These are phyloP conservation scores for Penicillium canescens DNA, from an alignment of 495 filamentous ascomycete genomes.

Conservation along the genomic window DNA sequence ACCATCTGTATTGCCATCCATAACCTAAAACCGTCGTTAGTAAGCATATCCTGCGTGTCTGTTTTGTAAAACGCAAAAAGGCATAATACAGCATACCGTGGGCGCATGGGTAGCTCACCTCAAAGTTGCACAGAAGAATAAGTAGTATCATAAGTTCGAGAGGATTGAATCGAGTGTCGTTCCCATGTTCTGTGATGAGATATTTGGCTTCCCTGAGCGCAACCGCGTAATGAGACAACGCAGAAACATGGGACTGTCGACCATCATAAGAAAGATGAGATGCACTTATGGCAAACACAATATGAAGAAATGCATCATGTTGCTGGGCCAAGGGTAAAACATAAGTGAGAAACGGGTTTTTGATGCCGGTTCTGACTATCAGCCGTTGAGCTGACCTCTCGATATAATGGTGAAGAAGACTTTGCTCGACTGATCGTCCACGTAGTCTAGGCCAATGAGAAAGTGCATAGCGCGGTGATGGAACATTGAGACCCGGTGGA, in stretches of 20 bases:
- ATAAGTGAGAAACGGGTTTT: background rate
- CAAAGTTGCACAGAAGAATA: background rate
- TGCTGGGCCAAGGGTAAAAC: background rate
- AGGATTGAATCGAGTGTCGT: background rate
- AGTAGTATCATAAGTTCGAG: background rate
- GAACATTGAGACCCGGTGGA: background rate
- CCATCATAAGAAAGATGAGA: constrained; percentile 1
- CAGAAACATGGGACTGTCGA: background rate
- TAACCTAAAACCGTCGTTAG: background rate
- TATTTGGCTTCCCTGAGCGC: background rate
- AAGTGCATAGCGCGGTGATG: background rate
- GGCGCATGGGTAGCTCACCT: background rate
- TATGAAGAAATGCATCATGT: background rate
- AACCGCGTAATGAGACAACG: background rate
- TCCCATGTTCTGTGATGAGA: background rate
- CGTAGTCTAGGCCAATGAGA: background rate
- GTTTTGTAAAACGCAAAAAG: too few species aligned
- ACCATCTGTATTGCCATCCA: constrained; percentile 2
- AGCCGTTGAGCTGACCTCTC: background rate
- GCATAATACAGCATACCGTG: background rate
- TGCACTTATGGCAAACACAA: background rate
- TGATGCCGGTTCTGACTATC: background rate
- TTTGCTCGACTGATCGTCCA: background rate
- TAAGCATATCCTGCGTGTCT: background rate
- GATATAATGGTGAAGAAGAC: background rate